These are phyloP conservation scores for Trametes sanguinea DNA, from an alignment of 768 basidiomycete genomes.

Conservation along the genomic window DNA sequence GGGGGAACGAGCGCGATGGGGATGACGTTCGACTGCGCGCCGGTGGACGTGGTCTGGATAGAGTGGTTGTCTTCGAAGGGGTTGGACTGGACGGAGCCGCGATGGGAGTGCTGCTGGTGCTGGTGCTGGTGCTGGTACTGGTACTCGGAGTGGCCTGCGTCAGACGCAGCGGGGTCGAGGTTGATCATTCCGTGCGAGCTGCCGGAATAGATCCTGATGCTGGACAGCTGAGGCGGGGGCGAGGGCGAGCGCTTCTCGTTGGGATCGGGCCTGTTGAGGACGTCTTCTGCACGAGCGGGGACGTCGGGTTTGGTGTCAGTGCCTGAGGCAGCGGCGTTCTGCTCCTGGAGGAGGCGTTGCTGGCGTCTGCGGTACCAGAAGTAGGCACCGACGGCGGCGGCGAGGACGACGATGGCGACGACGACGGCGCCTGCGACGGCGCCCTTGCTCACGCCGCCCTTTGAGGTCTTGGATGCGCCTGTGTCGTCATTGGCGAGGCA, in stretches of 20 bases:
- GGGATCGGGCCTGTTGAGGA: constrained; percentile 82
- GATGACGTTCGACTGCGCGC: constrained; percentile 83
- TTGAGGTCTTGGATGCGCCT: constrained; percentile 19
- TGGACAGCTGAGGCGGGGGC: constrained; percentile 39
- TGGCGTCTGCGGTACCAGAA: constrained; percentile 66
- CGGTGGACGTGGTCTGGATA: constrained; percentile 74
- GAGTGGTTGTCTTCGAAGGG: constrained; percentile 79
- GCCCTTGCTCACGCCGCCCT: constrained; percentile 58
- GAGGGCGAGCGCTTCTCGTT: constrained; percentile 56
- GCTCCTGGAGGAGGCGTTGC: constrained; percentile 26
- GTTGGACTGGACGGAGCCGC: constrained; percentile 48
- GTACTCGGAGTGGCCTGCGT: constrained; percentile 27
- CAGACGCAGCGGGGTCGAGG: constrained; percentile 53
- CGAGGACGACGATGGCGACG: constrained; percentile 61
- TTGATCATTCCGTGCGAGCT: constrained; percentile 54
- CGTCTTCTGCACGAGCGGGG: constrained; percentile 74
- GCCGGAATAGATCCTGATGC: constrained; percentile 49
- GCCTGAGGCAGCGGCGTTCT: no score
- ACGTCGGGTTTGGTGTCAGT: constrained; percentile 54
- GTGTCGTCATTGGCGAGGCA: constrained; percentile 45
- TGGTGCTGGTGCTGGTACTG: no score
- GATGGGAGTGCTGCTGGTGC: constrained; percentile 25
- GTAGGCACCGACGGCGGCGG: constrained; percentile 50
- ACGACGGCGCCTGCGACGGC: constrained; percentile 76
- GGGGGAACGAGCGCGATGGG: constrained; percentile 80